Evolutionary conservation across 495 filamentous ascomycete species (phyloP).

Genomic region (Penicillium antarcticum): DNA sequence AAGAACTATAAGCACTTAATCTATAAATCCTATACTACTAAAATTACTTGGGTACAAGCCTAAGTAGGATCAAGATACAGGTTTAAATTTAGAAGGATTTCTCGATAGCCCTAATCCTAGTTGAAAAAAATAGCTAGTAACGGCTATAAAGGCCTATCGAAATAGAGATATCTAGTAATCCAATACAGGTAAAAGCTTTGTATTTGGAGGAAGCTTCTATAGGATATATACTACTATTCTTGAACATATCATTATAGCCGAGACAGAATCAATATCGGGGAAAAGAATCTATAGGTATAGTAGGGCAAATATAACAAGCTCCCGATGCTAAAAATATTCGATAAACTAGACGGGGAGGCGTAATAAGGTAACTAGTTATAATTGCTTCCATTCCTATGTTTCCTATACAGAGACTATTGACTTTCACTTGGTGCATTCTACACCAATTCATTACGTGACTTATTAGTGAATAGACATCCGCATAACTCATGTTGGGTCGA

Average conservation of each 20-base stretch:
- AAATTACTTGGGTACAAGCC: neutral
- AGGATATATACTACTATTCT: neutral
- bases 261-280: neutral
- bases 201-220: neutral
- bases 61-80: neutral
- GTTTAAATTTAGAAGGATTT: neutral
- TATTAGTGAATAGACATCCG: neutral
- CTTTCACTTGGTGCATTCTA: neutral
- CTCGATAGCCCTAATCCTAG: neutral
- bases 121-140: neutral
- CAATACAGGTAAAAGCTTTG: neutral
- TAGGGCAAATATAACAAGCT: neutral
- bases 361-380: neutral
- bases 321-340: neutral
- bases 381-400: neutral
- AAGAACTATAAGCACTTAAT: neutral
- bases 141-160: neutral
- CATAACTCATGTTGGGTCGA: too few relatives aligned
- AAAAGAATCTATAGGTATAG: neutral
- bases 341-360: neutral
- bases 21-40: too few relatives aligned
- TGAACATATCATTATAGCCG: neutral
- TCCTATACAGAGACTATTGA: neutral
- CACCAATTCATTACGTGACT: neutral
- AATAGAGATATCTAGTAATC: neutral